phyloP scores from a whole-genome alignment of 1,139 yeast species.

The Hyphopichia buzzinii region DNA sequence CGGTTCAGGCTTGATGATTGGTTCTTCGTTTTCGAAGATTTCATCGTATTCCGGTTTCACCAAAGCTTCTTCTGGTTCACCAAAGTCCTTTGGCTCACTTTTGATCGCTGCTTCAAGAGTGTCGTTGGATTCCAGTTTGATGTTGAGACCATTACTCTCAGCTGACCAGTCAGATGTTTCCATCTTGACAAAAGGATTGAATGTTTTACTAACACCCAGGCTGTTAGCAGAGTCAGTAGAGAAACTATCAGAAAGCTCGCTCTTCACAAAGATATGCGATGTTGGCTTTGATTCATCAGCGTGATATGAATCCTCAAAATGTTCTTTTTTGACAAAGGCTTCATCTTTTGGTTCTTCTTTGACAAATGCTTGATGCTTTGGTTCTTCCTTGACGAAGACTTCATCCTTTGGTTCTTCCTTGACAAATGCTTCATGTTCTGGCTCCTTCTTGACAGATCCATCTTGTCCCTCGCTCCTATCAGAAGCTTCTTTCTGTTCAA shows the following conservation, averaged over 20 bases:
- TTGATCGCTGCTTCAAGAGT: neutral
- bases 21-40: neutral
- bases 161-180: neutral
- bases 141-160: neutral
- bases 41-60: slow-evolving; percentile 2
- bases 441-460: neutral
- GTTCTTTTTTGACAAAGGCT: neutral
- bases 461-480: neutral
- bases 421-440: neutral
- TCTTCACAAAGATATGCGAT: too few species aligned
- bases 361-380: neutral
- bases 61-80: neutral
- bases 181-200: neutral
- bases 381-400: neutral
- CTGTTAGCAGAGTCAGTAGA: neutral
- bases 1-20: neutral
- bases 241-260: too few species aligned
- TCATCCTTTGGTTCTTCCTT: neutral
- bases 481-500: neutral
- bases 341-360: neutral
- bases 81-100: neutral
- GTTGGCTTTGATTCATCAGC: too few species aligned
- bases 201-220: neutral
- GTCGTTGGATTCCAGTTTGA: neutral
- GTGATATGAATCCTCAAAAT: too few species aligned